These are phyloP conservation scores for Phoenix roebelenii DNA, from an alignment of 176 grass and related monocot species.

Conservation along the genomic window DNA sequence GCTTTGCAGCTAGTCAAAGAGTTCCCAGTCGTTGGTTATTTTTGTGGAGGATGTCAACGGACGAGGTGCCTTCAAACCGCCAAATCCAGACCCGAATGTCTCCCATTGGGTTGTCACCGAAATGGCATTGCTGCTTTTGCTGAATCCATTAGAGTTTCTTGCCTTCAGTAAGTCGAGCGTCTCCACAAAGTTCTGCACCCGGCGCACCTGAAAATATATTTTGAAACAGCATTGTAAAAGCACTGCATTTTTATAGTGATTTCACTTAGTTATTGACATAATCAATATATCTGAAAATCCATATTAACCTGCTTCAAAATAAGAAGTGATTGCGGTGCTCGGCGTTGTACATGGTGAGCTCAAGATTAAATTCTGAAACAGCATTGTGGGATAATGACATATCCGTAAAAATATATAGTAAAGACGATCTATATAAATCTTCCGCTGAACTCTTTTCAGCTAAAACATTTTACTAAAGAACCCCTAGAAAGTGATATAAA, in stretches of 20 bases:
- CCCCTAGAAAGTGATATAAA: no score
- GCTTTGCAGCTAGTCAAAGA: no score
- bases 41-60: slow-evolving; percentile 36
- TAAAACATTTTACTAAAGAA: no score
- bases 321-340: no score
- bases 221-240: neutral
- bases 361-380: no score
- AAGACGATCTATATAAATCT: no score
- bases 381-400: no score
- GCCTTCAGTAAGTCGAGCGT: slow-evolving; percentile 54
- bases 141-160: slow-evolving; percentile 52
- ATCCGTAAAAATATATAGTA: no score
- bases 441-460: no score
- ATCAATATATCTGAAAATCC: neutral
- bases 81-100: slow-evolving; percentile 48
- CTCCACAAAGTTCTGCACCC: slow-evolving; percentile 52
- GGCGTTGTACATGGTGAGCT: no score
- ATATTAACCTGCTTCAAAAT: no score
- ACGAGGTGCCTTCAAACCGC: slow-evolving; percentile 55
- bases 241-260: neutral
- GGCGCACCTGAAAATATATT: slow-evolving; percentile 34
- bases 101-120: slow-evolving; percentile 66
- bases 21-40: slow-evolving; percentile 44
- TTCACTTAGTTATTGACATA: neutral
- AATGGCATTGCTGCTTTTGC: slow-evolving; percentile 27